Percentiles rank a stretch among this genome's conserved stretches.
phyloP scores from a whole-genome alignment of 371 early-diverging fungal genomes.

The Scutellospora calospora region DNA sequence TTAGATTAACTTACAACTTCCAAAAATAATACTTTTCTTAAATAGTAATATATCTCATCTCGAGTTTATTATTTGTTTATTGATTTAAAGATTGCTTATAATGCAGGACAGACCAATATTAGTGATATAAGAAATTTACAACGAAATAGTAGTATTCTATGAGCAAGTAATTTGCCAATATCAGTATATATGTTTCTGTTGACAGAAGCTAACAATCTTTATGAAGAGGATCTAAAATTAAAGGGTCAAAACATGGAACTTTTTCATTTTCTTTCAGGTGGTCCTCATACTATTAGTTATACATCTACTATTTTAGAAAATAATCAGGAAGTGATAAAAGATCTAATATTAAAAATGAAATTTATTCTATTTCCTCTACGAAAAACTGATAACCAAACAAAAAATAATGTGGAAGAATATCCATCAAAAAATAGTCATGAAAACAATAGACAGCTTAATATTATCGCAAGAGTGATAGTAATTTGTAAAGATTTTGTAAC shows the following conservation, averaged over 20 bases:
- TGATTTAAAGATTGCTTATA: background rate
- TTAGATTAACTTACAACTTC: no score
- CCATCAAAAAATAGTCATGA: background rate
- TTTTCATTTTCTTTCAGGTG: constrained; percentile 1
- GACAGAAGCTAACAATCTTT: background rate
- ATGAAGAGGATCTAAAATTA: background rate
- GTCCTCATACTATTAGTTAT: background rate
- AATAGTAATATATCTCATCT: no score
- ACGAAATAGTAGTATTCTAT: background rate
- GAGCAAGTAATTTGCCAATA: constrained; percentile 12
- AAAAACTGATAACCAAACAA: no score
- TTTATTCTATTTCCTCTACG: background rate
- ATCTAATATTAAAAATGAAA: background rate
- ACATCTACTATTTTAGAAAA: background rate
- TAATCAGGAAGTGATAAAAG: background rate
- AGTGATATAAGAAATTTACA: background rate
- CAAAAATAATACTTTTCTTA: no score
- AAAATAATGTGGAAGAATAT: background rate
- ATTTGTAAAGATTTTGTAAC: background rate
- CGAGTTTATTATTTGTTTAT: no score
- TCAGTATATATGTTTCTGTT: background rate
- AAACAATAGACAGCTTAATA: background rate
- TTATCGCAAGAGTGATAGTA: constrained; percentile 19
- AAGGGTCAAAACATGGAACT: background rate
- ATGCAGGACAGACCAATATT: background rate